These are phyloP conservation scores for Pluteus cervinus DNA, from an alignment of 768 basidiomycete genomes.

Conservation along the genomic window DNA sequence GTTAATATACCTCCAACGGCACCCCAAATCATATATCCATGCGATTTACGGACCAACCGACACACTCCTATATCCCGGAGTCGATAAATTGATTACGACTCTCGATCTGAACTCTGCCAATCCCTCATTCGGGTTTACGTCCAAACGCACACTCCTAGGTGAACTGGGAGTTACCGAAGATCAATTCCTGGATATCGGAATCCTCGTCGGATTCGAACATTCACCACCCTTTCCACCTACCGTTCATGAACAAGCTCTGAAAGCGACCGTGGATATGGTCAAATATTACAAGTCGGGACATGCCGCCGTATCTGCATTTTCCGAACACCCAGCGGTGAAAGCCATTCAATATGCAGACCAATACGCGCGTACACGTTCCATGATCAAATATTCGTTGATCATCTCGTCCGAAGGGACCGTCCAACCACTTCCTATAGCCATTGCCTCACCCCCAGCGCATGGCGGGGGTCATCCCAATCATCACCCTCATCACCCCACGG, in stretches of 20 bases:
- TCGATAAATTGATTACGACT: slow-evolving; percentile 86
- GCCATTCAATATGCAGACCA: slow-evolving; percentile 74
- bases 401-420: slow-evolving; percentile 83
- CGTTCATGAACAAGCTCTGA: slow-evolving; percentile 73
- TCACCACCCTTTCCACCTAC: slow-evolving; percentile 79
- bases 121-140: slow-evolving; percentile 78
- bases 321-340: slow-evolving; percentile 82
- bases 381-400: slow-evolving; percentile 89
- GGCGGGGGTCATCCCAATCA: slow-evolving; percentile 48
- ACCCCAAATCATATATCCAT: slow-evolving; percentile 90
- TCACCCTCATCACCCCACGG: slow-evolving; percentile 64
- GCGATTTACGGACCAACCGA: slow-evolving; percentile 91
- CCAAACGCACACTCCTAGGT: slow-evolving; percentile 61
- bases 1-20: slow-evolving; percentile 93
- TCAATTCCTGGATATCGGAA: slow-evolving; percentile 91
- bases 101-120: slow-evolving; percentile 66
- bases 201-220: slow-evolving; percentile 85
- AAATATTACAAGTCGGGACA: slow-evolving; percentile 89
- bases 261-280: slow-evolving; percentile 87
- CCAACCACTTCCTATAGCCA: slow-evolving; percentile 71
- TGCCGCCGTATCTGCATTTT: slow-evolving; percentile 67
- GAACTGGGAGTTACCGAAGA: slow-evolving; percentile 70
- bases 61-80: slow-evolving; percentile 77
- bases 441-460: slow-evolving; percentile 43
- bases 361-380: slow-evolving; percentile 83